Evolutionary conservation across 441 rosid species (phyloP).

Genomic region (Isatis lusitanica): DNA sequence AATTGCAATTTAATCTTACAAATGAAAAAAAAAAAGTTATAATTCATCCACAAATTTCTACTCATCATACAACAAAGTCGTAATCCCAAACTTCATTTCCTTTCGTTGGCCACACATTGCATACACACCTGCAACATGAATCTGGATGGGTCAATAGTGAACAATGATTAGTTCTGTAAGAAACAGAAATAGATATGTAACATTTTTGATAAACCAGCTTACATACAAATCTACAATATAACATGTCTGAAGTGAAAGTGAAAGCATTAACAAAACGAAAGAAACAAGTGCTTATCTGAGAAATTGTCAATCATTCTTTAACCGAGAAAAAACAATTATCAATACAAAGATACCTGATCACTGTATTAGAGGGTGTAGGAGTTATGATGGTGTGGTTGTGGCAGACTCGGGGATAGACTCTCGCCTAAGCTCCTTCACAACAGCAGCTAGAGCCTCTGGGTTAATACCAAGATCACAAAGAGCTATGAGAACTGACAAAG

Average conservation of each 20-base stretch:
- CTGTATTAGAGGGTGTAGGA: not conserved
- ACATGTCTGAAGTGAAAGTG: not conserved
- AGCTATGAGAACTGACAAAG: conserved; percentile 59
- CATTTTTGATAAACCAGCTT: no score
- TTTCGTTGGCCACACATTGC: no score
- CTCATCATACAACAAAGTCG: no score
- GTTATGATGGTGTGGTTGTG: not conserved
- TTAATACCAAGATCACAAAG: conserved; percentile 65
- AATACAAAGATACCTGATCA: conserved; percentile 7
- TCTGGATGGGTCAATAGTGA: no score
- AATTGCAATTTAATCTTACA: no score
- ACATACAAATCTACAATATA: not conserved
- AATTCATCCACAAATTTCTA: no score
- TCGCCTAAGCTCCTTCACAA: conserved; percentile 54
- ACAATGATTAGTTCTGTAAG: no score
- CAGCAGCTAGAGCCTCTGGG: conserved; percentile 62
- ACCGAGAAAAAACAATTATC: no score
- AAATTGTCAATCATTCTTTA: not conserved
- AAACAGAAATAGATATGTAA: no score
- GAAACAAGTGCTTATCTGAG: not conserved
- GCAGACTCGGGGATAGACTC: conserved; percentile 20
- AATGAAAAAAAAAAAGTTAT: no score
- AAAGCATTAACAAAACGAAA: not conserved
- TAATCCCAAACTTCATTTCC: no score
- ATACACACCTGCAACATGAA: no score